Evolutionary conservation across 225 moss, liverwort and hornwort species (phyloP), one percentile per base, ranked within the genome.

Genomic region (Marchantia polymorpha): DNA sequence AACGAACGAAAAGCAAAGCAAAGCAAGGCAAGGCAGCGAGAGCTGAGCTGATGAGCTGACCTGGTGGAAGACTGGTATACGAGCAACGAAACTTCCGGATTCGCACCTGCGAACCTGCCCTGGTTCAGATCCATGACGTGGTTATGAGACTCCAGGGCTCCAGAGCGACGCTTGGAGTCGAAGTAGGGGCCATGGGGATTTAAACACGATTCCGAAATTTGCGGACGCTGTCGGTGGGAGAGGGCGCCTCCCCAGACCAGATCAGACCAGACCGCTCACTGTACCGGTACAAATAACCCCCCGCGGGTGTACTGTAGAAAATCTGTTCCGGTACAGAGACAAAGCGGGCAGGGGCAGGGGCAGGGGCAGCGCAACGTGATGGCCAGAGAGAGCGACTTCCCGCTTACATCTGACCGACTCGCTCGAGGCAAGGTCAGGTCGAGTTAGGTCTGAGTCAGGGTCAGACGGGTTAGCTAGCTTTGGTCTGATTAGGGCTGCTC

Each of bases 291-390:
- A n/a, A 61, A 61, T 61, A 9, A 61, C 61, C 8, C 7, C 25
- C 3, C 65, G n/a, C n/a, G n/a, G n/a, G n/a, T 67, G 67, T 67
- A 64, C 64, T 64, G 8, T 64, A 67, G 15, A 67, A 31, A 67
- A 29, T 67, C 67, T 30, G 67, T 67, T 61, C 61, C n/a, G 22
- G 67, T 67, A 31, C 25, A 67, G 67, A 67, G 67, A 67, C 67
- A 67, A 30, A 29, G 14, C 29, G 67, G 31, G 67, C 29, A 29
- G 67, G 66, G 12, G 1, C n/a, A n/a, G n/a, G n/a, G n/a, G n/a
- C n/a, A n/a, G 3, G 67, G 67, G 61, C 61, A n/a, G 61, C n/a
- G 61, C n/a, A 61, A 61, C 22, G 61, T 61, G 14, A 61, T 61
- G 61, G 22, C 61, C 6, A 61, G 61, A 61, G 61, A 61, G n/a